Base-by-base conservation (phyloP, 1,284 basidiomycete genomes). In the Tranzscheliella williamsii region DNA sequence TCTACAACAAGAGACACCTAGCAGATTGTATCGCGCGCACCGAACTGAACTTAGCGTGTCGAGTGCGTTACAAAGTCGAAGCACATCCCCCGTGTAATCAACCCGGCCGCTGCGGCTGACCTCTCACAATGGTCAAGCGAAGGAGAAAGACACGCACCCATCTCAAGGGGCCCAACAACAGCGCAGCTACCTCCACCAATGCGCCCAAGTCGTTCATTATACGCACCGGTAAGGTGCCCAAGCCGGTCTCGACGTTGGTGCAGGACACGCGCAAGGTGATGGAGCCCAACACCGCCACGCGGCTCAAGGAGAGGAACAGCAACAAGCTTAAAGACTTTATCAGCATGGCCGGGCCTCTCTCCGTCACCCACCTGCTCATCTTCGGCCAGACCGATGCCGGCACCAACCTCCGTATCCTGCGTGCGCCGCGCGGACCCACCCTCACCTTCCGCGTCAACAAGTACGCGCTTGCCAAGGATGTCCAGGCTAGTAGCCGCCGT, bases 271-370 rank as follows among this genome's bases (percentile, higher is more conserved):
- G 95, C 68, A 89, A 90, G 78, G 87, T 95, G 56, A 91, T 99
- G 90, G 95, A 98, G 79, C 95, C 95, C 52, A 92, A 97, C 78
- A 99, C 95, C 17, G 95, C 94, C 5, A 87, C 87, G 53, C 84
- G 93, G 39, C 83, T 99, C 16, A 86, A 55, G 21, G 94, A 98
- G 83, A 84, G 93, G 30, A 86, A 86, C 52, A 84, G 88, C 40
- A 97, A 97, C 76, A 89, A 93, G 76, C 83, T 98, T 21, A 90
- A 92, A 78, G 95, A 98, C 79, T 99, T 91, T 78, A 81, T 97
- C 45, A 87, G 87, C 16, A 88, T 98, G 83, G 91, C 90, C 1
- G 93, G 93, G 1, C 85, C 90, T 6, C 84, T 99, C 39, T 85
- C 87, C 60, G 92, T 98, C 29, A 90, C 92, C 4, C 95, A 99